Conservation (phyloP, 768 basidiomycete genomes). For the Cyclocybe cylindracea region DNA sequence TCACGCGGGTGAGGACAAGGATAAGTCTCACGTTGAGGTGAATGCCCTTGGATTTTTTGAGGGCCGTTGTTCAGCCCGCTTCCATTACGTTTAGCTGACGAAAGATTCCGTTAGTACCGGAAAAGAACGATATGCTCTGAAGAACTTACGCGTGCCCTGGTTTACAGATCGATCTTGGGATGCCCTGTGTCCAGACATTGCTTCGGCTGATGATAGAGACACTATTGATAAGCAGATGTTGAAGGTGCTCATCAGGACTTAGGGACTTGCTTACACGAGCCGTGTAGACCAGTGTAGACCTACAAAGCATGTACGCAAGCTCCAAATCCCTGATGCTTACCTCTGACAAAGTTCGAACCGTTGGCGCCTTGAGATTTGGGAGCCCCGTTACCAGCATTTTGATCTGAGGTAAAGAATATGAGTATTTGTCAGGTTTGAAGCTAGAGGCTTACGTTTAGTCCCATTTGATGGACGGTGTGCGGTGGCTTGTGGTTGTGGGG, state of each 20-base stretch:
- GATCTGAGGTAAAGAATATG: slow-evolving; percentile 12
- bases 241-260: slow-evolving; percentile 14
- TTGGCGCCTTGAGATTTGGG: slow-evolving; percentile 13
- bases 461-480: slow-evolving; percentile 14
- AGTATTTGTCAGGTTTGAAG: slow-evolving; percentile 10
- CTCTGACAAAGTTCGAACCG: slow-evolving; percentile 12
- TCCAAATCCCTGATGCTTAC: slow-evolving; percentile 16
- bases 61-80: slow-evolving; percentile 12
- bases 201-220: slow-evolving; percentile 10
- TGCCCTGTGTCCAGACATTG: slow-evolving; percentile 10
- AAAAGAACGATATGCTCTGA: slow-evolving; percentile 11
- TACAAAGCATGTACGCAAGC: slow-evolving; percentile 15
- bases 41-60: slow-evolving; percentile 10
- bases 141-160: slow-evolving; percentile 13
- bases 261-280: slow-evolving; percentile 12
- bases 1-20: slow-evolving; percentile 11
- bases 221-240: slow-evolving; percentile 12
- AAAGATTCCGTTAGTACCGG: slow-evolving; percentile 10
- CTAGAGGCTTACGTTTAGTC: slow-evolving; percentile 13
- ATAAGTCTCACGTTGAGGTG: slow-evolving; percentile 13
- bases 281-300: slow-evolving; percentile 12
- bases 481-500: slow-evolving; percentile 15
- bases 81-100: slow-evolving; percentile 15
- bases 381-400: slow-evolving; percentile 9
- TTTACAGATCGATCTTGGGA: slow-evolving; percentile 14